These are phyloP conservation scores for Lentinula sp. DNA, from an alignment of 768 basidiomycete genomes.

Conservation along the genomic window DNA sequence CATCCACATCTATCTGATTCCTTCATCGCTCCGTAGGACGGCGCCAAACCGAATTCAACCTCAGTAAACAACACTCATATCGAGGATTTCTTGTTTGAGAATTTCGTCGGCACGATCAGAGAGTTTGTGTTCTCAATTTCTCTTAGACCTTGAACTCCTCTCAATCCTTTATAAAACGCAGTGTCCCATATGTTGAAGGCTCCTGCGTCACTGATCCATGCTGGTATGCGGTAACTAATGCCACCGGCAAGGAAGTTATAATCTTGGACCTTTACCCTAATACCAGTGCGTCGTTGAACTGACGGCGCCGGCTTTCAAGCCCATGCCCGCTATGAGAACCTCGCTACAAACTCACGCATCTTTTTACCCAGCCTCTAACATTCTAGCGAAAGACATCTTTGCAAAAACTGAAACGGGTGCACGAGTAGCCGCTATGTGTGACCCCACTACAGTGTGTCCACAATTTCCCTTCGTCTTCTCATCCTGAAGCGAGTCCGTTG, in stretches of 20 bases:
- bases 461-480: neutral
- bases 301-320: too few relatives aligned
- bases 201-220: slow-evolving; percentile 54
- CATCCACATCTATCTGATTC: neutral
- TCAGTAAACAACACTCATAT: slow-evolving; percentile 48
- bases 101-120: slow-evolving; percentile 45
- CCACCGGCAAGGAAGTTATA: slow-evolving; percentile 52
- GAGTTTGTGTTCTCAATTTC: slow-evolving; percentile 22
- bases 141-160: slow-evolving; percentile 4
- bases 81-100: slow-evolving; percentile 48
- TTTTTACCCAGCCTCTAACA: slow-evolving; percentile 19
- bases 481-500: neutral
- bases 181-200: slow-evolving; percentile 48
- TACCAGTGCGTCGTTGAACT: slow-evolving; percentile 32
- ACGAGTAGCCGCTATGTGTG: slow-evolving; percentile 48
- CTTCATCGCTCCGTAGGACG: neutral
- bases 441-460: slow-evolving; percentile 37
- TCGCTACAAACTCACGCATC: neutral
- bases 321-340: too few relatives aligned
- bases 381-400: slow-evolving; percentile 42
- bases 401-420: slow-evolving; percentile 38
- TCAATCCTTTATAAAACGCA: slow-evolving; percentile 2
- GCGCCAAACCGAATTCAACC: slow-evolving; percentile 32
- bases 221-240: slow-evolving; percentile 48
- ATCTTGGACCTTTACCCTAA: slow-evolving; percentile 54